Evolutionary conservation across 192 early-diverging fungal genomes (phyloP).

Genomic region (Ramicandelaber brevisporus): DNA sequence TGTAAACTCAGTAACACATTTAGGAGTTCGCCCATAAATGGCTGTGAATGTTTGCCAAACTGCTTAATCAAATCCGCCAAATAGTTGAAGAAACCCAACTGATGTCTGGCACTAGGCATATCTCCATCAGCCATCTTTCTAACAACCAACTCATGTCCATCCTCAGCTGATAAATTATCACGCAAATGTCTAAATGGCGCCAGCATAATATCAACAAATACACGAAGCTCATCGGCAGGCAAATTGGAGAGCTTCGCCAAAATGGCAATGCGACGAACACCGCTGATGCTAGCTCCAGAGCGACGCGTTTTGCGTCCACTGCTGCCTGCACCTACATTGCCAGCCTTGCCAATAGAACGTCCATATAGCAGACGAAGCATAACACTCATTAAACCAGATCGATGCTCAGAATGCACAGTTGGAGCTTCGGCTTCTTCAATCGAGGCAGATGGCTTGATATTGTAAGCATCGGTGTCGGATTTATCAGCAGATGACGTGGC

Average conservation of each 20-base stretch:
- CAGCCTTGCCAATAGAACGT: conserved; percentile 55
- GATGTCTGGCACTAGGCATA: conserved; percentile 13
- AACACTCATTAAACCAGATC: conserved; percentile 41
- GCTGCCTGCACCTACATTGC: too few species aligned
- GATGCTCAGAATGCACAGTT: conserved; percentile 34
- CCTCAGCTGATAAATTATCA: too few species aligned
- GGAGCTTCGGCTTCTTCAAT: conserved; percentile 22
- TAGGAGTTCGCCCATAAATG: conserved; percentile 44
- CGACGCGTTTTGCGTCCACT: too few species aligned
- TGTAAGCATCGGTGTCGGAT: too few species aligned
- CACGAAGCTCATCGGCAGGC: conserved; percentile 27
- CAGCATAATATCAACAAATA: conserved; percentile 60
- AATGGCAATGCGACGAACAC: conserved; percentile 53
- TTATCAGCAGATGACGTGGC: too few species aligned
- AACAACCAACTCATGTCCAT: conserved; percentile 8
- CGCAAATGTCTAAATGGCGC: conserved; percentile 53
- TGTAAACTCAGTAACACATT: conserved; percentile 51
- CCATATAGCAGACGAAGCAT: conserved; percentile 73
- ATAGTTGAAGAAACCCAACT: conserved; percentile 56
- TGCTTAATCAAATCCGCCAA: conserved; percentile 63
- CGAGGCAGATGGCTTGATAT: too few species aligned
- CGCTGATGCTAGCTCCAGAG: conserved; percentile 39
- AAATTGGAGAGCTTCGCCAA: conserved; percentile 55
- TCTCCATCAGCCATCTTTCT: too few species aligned
- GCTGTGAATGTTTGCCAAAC: conserved; percentile 40